A percentile compares a stretch with the other conserved stretches of the same genome.
Evolutionary conservation across 2,329 filamentous ascomycete genomes (phyloP).

Genomic region (Colletotrichum tanaceti): DNA sequence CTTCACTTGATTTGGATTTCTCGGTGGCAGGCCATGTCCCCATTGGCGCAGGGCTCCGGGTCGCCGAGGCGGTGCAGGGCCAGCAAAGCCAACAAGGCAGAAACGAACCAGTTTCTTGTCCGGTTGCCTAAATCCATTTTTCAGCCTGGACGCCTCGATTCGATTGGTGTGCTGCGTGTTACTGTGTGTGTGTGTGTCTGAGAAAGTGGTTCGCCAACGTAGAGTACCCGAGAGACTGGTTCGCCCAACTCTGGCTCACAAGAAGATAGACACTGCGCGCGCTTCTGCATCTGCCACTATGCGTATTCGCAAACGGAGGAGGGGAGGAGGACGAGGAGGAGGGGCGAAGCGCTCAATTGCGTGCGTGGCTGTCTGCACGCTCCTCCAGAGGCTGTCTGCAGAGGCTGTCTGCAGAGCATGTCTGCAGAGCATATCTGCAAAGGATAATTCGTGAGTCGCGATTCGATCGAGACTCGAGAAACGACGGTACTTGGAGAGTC

Average conservation of each 20-base stretch:
- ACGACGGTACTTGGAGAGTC: neutral
- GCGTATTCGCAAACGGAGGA: neutral
- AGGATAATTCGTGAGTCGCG: neutral
- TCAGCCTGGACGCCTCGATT: slow-evolving; percentile 28
- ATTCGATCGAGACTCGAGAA: no score
- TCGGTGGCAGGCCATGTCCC: slow-evolving; percentile 19
- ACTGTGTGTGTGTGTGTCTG: neutral
- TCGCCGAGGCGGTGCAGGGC: slow-evolving; percentile 33
- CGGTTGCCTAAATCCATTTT: slow-evolving; percentile 28
- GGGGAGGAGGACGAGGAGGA: no score
- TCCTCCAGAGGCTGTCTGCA: neutral
- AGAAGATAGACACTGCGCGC: neutral
- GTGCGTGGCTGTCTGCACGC: neutral
- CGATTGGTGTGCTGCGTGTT: no score
- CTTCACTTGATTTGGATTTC: slow-evolving; percentile 16
- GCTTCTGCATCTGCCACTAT: slow-evolving; percentile 6
- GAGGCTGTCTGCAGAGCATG: no score
- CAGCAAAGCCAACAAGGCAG: slow-evolving; percentile 34
- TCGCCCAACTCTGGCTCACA: slow-evolving; percentile 16
- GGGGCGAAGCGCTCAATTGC: slow-evolving; percentile 8
- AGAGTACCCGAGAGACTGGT: slow-evolving; percentile 29
- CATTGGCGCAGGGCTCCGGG: slow-evolving; percentile 26
- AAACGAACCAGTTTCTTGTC: slow-evolving; percentile 9
- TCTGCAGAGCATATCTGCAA: no score
- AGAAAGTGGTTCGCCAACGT: slow-evolving; percentile 32